These are phyloP conservation scores for Entomophthora muscae DNA, from an alignment of 371 early-diverging fungal genomes.

Conservation along the genomic window DNA sequence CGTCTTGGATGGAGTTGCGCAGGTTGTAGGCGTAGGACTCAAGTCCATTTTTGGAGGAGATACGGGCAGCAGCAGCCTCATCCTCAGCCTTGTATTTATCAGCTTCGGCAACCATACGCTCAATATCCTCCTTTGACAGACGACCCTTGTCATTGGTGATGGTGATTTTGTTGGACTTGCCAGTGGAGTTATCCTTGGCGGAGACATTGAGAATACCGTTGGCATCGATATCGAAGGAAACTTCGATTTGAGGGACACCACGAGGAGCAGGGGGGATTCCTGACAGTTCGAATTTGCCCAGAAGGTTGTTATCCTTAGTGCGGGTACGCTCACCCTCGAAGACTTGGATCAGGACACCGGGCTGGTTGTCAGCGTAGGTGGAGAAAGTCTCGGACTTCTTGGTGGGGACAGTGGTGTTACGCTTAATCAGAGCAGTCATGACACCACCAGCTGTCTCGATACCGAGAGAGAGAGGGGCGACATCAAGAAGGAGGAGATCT, in stretches of 20 bases:
- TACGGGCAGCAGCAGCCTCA: conserved; percentile 54
- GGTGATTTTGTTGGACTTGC: conserved; percentile 86
- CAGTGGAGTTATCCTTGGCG: conserved; percentile 90
- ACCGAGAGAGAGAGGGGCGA: conserved; percentile 79
- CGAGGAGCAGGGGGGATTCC: conserved; percentile 92
- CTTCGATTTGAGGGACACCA: conserved; percentile 96
- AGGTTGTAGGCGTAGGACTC: conserved; percentile 75
- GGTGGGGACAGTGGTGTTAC: conserved; percentile 94
- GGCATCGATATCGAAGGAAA: conserved; percentile 93
- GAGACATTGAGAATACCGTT: conserved; percentile 96
- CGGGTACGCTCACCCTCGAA: conserved; percentile 94
- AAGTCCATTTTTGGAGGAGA: conserved; percentile 57
- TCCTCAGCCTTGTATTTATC: conserved; percentile 95
- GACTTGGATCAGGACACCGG: conserved; percentile 93
- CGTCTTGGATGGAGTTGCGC: conserved; percentile 63
- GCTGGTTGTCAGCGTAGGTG: conserved; percentile 96
- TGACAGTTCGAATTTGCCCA: conserved; percentile 91
- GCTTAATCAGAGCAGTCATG: conserved; percentile 88
- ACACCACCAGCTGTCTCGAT: conserved; percentile 97
- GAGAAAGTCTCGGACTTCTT: conserved; percentile 97
- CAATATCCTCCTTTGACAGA: conserved; percentile 91
- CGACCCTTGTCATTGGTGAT: conserved; percentile 98
- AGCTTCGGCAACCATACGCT: conserved; percentile 91
- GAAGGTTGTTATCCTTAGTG: conserved; percentile 90
- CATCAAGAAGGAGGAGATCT: conserved; percentile 51